Conservation (phyloP, 2,329 filamentous ascomycete genomes). For the Chaetomium globosum region DNA sequence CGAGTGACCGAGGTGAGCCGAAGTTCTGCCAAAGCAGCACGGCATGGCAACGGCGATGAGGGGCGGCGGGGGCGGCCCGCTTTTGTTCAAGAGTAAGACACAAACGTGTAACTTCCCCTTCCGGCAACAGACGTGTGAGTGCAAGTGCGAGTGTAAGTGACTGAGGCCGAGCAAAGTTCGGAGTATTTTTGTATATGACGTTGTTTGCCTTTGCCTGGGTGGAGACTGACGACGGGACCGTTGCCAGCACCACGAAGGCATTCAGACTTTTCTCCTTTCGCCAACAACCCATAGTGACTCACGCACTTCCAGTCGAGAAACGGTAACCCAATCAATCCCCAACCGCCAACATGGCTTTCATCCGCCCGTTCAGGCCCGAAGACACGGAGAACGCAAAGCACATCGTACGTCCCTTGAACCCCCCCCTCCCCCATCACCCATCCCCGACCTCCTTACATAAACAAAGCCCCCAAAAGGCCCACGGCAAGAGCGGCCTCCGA, state of each 20-base stretch:
- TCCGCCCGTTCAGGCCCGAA: slow-evolving; percentile 41
- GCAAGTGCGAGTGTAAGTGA: slow-evolving; percentile 1
- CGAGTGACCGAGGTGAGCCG: slow-evolving; percentile 11
- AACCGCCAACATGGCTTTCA: slow-evolving; percentile 47
- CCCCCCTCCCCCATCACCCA: background rate
- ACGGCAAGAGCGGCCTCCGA: no score
- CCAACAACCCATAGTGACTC: background rate
- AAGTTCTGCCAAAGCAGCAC: slow-evolving; percentile 17
- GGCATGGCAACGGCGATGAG: background rate
- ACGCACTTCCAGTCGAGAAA: background rate
- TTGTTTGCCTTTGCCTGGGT: background rate
- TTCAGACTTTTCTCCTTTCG: background rate
- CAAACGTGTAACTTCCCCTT: slow-evolving; percentile 5
- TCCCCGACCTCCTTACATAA: no score
- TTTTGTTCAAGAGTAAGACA: background rate
- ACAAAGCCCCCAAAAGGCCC: no score
- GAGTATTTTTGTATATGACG: background rate
- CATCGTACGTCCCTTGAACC: slow-evolving; percentile 29
- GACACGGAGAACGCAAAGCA: slow-evolving; percentile 35
- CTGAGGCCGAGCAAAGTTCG: background rate
- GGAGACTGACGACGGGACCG: background rate
- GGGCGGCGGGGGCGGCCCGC: background rate
- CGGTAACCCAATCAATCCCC: background rate
- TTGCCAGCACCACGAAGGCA: background rate
- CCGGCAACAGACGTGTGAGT: background rate